phyloP scores from a whole-genome alignment of 139 green algal genomes.

The Chlamydomonas eustigma region DNA sequence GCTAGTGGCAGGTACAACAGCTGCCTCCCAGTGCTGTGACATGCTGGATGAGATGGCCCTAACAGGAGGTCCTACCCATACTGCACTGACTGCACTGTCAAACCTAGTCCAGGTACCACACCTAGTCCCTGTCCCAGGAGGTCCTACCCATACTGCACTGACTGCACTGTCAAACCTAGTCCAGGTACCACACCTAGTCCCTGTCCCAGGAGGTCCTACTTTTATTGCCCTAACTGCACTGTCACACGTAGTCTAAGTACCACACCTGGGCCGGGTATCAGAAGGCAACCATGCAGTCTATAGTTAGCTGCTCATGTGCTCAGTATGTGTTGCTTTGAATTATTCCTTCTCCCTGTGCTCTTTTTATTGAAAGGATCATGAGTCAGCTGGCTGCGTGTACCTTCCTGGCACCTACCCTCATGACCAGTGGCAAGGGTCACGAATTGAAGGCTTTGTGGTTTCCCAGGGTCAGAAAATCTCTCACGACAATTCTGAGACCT shows the following conservation, averaged over 20 bases:
- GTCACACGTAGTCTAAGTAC: not conserved
- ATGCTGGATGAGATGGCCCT: conserved; percentile 39
- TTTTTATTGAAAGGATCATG: conserved; percentile 6
- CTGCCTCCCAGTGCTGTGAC: conserved; percentile 21
- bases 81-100: conserved; percentile 18
- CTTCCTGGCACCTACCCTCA: conserved; percentile 53
- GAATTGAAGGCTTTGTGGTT: conserved; percentile 58
- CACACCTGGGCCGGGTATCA: too few species aligned
- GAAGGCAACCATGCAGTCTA: too few species aligned
- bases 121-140: too few species aligned
- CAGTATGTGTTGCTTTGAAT: not conserved
- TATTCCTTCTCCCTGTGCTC: not conserved
- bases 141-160: conserved; percentile 29
- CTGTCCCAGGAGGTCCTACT: conserved; percentile 38
- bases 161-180: conserved; percentile 11
- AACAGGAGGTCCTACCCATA: conserved; percentile 28
- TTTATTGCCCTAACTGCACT: conserved; percentile 17
- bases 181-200: too few species aligned
- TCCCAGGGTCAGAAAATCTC: conserved; percentile 33
- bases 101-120: conserved; percentile 6
- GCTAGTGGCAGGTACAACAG: conserved; percentile 22
- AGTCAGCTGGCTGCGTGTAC: conserved; percentile 24
- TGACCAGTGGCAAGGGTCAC: conserved; percentile 47
- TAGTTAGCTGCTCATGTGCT: too few species aligned
- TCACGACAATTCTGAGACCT: not conserved